Evolutionary conservation across 2,329 filamentous ascomycete species (phyloP), one percentile per base, ranked within the genome.

Genomic region (Aspergillus thermomutatus): DNA sequence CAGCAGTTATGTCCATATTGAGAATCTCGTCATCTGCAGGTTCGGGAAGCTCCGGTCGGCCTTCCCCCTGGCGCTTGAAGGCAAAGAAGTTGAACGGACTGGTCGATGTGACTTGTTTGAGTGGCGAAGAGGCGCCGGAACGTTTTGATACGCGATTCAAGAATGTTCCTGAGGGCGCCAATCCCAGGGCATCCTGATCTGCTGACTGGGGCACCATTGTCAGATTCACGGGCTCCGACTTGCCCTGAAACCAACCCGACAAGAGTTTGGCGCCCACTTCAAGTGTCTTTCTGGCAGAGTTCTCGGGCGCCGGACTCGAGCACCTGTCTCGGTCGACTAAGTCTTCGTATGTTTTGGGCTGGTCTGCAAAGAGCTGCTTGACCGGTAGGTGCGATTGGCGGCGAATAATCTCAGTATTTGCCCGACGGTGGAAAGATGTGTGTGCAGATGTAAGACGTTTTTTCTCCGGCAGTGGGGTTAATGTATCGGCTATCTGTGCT

Each of bases 201-300:
- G 46, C 56, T 37, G 58, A 14, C 23, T 59, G 64, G 48, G 61
- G 50, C 17, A 63, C 49, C 9, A 80, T 65, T 43, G 75, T 75
- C 43, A 82, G 69, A 60, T 74, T 77, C 47, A 81, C 75, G n/a
- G 79, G 76, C 40, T 79, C 76, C 26, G 79, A 82, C 50, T 77
- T 75, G 40, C 81, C 80, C 64, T 78, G 79, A 66, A 83, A 83
- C 79, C 80, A 82, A 60, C 77, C 77, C 51, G 78, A 76, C 37
- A 82, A 62, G n/a, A 69, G 60, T 50, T 66, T 71, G 34, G 70
- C 70, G 54, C 70, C 60, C 34, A 67, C 66, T 61, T 68, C 71
- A 6, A 73, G 49, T 52, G 67, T 71, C 60, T 66, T 69, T 41
- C 66, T 67, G 9, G 69, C 61, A 28, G 62, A 60, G 28, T 64